Base-by-base conservation (phyloP, 257 asterid species). In the Lycium ferocissimum region DNA sequence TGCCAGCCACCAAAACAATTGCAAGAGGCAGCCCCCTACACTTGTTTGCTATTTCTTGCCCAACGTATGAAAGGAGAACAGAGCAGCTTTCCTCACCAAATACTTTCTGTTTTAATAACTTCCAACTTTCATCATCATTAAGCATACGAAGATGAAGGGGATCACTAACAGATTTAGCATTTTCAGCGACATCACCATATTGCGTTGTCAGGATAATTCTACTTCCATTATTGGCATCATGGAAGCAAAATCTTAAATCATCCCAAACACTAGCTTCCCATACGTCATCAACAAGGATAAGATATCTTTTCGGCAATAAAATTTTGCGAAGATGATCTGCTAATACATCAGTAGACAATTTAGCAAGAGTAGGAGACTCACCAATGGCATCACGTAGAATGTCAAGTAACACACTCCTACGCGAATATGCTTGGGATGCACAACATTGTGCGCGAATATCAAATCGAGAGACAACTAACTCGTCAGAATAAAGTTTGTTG, bases 371-470 rank as follows among this genome's bases (percentile, higher is more conserved):
- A 1, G 87, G 87, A 2, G 81, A 78, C 37, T 88, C 83, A 66
- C 75, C 73, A 7, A 84, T 86, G 38, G 87, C 70, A 80, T 51
- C 84, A 82, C 73, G 67, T 65, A 92, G 40, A 22, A 91, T 86
- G 83, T 88, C 18, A 14, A 88, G 91, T 78, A 89, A 81, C 18
- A 92, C 81, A 4, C 84, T 81, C 71, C 71, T 91, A 49, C 66
- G 78, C 0, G 85, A 81, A 91, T 85, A 88, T 22, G 85, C 88
- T 79, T 88, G 93, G 49, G 94, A 90, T 22, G 88, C 71, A n/a
- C 85, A 87, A 0, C 86, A 90, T 89, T 92, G 86, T 33, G 84
- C 85, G 1, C 90, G 87, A 6, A 88, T 84, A 56, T 89, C 89
- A 47, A 90, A 91, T n/a, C 88, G 86, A 17, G 86, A 85, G 51